Percentiles rank a stretch among this genome's conserved stretches.
Evolutionary conservation across 192 early-diverging fungal species (phyloP).

Genomic region (Mycoemilia scoparia): DNA sequence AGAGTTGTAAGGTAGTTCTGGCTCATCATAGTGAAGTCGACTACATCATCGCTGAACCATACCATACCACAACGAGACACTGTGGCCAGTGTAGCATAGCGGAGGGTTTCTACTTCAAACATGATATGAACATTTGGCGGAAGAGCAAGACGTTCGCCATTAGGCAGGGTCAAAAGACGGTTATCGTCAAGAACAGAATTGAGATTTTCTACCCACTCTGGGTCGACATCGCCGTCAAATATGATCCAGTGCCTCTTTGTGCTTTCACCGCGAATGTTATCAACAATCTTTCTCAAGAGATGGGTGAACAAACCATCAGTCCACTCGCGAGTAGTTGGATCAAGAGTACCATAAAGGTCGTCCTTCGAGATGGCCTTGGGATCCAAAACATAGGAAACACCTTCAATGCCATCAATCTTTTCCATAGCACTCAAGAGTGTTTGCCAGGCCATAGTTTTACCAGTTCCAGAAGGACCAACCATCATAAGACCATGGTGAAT

Average conservation of each 20-base stretch:
- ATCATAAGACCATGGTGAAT: slow-evolving; percentile 99
- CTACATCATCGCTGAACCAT: slow-evolving; percentile 91
- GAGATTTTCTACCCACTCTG: slow-evolving; percentile 99
- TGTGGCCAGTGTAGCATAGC: slow-evolving; percentile 94
- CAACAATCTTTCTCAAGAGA: slow-evolving; percentile 91
- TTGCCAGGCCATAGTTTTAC: slow-evolving; percentile 89
- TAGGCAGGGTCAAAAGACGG: slow-evolving; percentile 87
- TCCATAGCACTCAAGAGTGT: slow-evolving; percentile 80
- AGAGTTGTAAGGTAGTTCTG: slow-evolving; percentile 70
- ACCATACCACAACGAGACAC: slow-evolving; percentile 99
- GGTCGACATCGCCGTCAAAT: slow-evolving; percentile 99
- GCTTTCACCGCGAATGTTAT: slow-evolving; percentile 93
- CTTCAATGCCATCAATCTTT: slow-evolving; percentile 74
- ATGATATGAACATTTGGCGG: slow-evolving; percentile 93
- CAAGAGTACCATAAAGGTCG: slow-evolving; percentile 85
- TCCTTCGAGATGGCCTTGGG: slow-evolving; percentile 98
- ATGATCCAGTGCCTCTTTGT: slow-evolving; percentile 95
- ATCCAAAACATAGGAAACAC: slow-evolving; percentile 86
- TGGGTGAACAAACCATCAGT: slow-evolving; percentile 97
- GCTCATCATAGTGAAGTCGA: slow-evolving; percentile 59
- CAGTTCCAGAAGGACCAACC: slow-evolving; percentile 94
- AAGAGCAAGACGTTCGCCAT: slow-evolving; percentile 89
- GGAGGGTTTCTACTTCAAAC: slow-evolving; percentile 98
- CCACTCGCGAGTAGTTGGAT: slow-evolving; percentile 98
- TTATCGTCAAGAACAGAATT: slow-evolving; percentile 93